phyloP scores from a whole-genome alignment of 2,329 filamentous ascomycete genomes.

The Diplodia mutila region DNA sequence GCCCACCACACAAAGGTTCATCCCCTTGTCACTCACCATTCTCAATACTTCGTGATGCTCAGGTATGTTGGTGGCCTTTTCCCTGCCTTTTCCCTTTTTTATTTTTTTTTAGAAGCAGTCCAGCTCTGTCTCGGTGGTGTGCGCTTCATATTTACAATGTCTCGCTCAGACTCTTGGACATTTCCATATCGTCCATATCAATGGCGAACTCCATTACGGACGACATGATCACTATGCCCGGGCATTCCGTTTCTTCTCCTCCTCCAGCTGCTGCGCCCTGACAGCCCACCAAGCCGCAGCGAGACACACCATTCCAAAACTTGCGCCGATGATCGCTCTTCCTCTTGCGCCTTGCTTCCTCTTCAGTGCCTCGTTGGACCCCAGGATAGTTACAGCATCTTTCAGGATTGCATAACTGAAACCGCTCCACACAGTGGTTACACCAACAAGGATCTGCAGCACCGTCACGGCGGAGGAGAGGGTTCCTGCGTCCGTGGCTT shows the following conservation, averaged over 20 bases:
- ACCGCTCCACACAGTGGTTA: conserved; percentile 91
- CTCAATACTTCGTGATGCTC: background rate
- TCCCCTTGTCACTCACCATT: background rate
- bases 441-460: conserved; percentile 78
- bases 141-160: background rate
- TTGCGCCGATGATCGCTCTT: conserved; percentile 52
- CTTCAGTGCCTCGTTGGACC: conserved; percentile 52
- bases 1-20: background rate
- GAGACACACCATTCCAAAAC: conserved; percentile 50
- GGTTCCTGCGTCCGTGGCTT: conserved; percentile 4
- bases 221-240: background rate
- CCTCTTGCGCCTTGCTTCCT: conserved; percentile 53
- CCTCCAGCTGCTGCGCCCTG: background rate
- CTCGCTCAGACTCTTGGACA: background rate
- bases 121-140: background rate
- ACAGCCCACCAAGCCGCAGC: conserved; percentile 36
- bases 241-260: background rate
- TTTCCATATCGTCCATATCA: background rate
- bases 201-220: too few species aligned
- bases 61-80: background rate
- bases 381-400: conserved; percentile 86
- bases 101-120: background rate
- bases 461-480: conserved; percentile 41
- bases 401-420: conserved; percentile 90
- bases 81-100: background rate